These are phyloP conservation scores for Mariannaea sp. DNA, from an alignment of 2,329 filamentous ascomycete species.

Conservation along the genomic window DNA sequence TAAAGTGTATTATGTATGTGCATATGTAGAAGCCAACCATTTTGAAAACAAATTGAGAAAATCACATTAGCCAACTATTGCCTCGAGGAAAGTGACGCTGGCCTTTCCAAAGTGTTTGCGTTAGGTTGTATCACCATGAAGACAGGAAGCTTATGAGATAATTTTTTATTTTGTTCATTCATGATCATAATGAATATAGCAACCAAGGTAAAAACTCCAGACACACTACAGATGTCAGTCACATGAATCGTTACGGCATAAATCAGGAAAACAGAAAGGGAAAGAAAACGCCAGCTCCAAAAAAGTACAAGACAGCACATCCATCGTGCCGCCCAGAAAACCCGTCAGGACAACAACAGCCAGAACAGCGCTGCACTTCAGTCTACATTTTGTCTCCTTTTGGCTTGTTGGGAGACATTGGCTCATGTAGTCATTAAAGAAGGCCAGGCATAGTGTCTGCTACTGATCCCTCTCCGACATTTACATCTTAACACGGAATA, in stretches of 20 bases:
- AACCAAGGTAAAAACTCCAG: neutral
- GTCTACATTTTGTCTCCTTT: no score
- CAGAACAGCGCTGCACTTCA: no score
- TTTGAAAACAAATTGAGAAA: conserved; percentile 5
- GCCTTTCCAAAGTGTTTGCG: no score
- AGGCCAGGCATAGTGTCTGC: neutral
- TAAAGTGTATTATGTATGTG: conserved; percentile 8
- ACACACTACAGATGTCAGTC: neutral
- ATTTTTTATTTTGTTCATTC: neutral
- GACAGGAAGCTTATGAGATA: neutral
- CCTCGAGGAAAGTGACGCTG: neutral
- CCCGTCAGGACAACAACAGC: no score
- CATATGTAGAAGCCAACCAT: conserved; percentile 1
- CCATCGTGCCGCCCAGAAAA: neutral
- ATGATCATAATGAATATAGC: neutral
- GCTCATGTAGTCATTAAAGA: no score
- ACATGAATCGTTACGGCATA: neutral
- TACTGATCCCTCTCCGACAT: neutral
- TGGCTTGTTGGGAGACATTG: no score
- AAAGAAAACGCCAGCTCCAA: no score
- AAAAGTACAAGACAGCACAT: neutral
- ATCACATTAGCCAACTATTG: neutral
- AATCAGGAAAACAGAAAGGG: neutral
- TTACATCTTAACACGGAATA: conserved; percentile 65
- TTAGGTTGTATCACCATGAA: no score